phyloP scores from a whole-genome alignment of 345 rosid species.

The Eucalyptus shirleyi region DNA sequence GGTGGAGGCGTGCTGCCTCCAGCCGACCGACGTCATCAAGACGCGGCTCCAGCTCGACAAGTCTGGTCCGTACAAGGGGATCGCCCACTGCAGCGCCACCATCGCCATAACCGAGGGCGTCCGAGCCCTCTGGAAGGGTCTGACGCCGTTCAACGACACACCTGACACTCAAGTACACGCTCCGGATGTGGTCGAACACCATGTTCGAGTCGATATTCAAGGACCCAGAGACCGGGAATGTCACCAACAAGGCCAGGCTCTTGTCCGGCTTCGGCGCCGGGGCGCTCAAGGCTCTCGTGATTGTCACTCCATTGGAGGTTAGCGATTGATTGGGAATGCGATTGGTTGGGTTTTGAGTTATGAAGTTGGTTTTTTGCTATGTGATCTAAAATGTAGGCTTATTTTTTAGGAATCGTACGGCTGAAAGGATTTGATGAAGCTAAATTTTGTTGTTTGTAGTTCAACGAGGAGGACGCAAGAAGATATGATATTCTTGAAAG shows the following conservation, averaged over 20 bases:
- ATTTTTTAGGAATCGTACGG: too few species aligned
- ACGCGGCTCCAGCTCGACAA: slow-evolving; percentile 73
- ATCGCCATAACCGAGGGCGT: slow-evolving; percentile 56
- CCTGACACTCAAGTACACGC: slow-evolving; percentile 73
- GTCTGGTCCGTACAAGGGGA: slow-evolving; percentile 49
- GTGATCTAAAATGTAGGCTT: fast-evolving
- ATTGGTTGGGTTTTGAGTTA: neutral
- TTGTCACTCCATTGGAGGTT: slow-evolving; percentile 95
- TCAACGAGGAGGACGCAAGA: too few species aligned
- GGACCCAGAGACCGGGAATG: slow-evolving; percentile 57
- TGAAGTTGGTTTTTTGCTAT: too few species aligned
- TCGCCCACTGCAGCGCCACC: slow-evolving; percentile 57
- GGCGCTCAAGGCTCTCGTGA: slow-evolving; percentile 76
- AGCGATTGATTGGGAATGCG: neutral
- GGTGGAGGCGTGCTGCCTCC: slow-evolving; percentile 79
- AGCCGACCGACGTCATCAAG: slow-evolving; percentile 87
- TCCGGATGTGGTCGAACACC: slow-evolving; percentile 88
- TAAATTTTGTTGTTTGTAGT: too few species aligned
- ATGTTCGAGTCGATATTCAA: slow-evolving; percentile 53
- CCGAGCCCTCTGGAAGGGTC: slow-evolving; percentile 81
- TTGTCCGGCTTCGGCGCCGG: slow-evolving; percentile 83
- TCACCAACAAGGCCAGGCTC: slow-evolving; percentile 45
- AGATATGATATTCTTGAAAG: too few species aligned
- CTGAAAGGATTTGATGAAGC: too few species aligned
- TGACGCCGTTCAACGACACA: slow-evolving; percentile 95